Percentiles rank a stretch among this genome's conserved stretches.
Evolutionary conservation across 805 yeast species (phyloP).

Genomic region (Torulaspora indica): DNA sequence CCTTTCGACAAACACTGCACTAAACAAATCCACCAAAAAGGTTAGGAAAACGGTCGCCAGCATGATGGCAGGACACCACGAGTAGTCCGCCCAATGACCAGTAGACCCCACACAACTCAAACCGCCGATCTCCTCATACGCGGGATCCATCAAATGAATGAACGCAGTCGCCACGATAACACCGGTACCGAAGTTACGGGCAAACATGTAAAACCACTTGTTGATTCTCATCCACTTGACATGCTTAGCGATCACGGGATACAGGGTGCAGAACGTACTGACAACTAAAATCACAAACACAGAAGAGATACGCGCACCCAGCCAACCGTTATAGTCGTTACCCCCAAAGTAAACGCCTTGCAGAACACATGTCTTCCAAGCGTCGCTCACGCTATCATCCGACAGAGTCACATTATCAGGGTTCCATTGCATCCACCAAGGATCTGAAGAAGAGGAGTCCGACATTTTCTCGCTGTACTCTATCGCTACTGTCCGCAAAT

Average conservation of each 20-base stretch:
- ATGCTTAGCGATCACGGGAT: constrained; percentile 43
- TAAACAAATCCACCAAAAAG: constrained; percentile 41
- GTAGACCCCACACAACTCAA: constrained; percentile 39
- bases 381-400: constrained; percentile 31
- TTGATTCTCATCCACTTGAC: constrained; percentile 44
- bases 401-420: constrained; percentile 32
- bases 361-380: constrained; percentile 42
- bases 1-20: constrained; percentile 40
- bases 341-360: constrained; percentile 41
- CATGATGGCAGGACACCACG: constrained; percentile 48
- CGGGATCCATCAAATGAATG: constrained; percentile 59
- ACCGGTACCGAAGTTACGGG: constrained; percentile 63
- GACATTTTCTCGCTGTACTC: background rate
- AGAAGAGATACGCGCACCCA: constrained; percentile 51
- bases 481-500: background rate
- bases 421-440: constrained; percentile 23
- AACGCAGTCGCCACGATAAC: constrained; percentile 75
- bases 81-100: constrained; percentile 43
- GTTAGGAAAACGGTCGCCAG: constrained; percentile 38
- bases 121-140: constrained; percentile 35
- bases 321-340: constrained; percentile 41
- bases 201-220: constrained; percentile 21
- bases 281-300: constrained; percentile 55
- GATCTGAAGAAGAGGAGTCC: background rate
- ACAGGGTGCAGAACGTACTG: constrained; percentile 43